phyloP scores from a whole-genome alignment of 1,284 basidiomycete species.

The Takashimella tepidaria region DNA sequence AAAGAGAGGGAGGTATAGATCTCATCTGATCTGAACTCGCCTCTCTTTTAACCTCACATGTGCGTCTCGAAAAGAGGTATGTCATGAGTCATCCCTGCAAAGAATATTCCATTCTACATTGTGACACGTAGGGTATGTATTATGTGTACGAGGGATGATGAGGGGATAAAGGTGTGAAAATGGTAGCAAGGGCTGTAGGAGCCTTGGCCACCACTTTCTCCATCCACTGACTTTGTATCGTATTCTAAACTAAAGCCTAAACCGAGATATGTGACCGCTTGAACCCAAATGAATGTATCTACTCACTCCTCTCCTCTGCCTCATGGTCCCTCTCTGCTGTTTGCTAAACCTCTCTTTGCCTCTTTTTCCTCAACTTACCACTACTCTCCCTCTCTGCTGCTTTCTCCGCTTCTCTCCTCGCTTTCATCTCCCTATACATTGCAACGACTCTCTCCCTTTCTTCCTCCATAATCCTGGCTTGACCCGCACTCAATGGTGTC shows the following conservation, averaged over 20 bases:
- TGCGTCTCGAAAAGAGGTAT: too few relatives aligned
- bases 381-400: slow-evolving; percentile 1
- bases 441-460: slow-evolving; percentile 42
- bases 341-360: slow-evolving; percentile 18
- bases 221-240: too few relatives aligned
- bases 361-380: slow-evolving; percentile 4
- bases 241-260: too few relatives aligned
- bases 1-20: too few relatives aligned
- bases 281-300: too few relatives aligned
- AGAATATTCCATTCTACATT: neutral
- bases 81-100: neutral
- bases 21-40: too few relatives aligned
- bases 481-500: slow-evolving; percentile 38
- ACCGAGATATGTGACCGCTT: too few relatives aligned
- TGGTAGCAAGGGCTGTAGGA: too few relatives aligned
- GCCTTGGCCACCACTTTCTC: too few relatives aligned
- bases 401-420: slow-evolving; percentile 13
- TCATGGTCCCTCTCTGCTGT: neutral
- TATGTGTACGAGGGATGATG: neutral
- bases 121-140: neutral
- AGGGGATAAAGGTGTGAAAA: neutral
- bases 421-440: slow-evolving; percentile 31
- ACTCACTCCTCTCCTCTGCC: too few relatives aligned
- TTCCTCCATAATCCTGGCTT: slow-evolving; percentile 41
- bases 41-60: too few relatives aligned